Conservation (phyloP, 129 eudicot species). For the Centella asiatica region DNA sequence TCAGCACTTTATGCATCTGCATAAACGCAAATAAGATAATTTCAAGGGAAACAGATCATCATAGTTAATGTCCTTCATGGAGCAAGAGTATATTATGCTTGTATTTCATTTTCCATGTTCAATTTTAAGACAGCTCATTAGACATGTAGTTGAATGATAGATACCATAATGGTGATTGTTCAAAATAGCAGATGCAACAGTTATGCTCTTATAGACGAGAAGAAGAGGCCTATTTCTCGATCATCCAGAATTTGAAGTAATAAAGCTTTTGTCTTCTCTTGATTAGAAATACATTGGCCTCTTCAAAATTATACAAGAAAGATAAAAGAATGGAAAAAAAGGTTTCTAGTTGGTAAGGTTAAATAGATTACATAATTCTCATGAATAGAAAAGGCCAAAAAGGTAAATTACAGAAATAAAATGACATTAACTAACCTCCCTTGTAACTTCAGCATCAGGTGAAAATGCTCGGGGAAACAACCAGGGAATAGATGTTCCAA, state of each 20-base stretch:
- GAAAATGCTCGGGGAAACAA: slow-evolving; percentile 69
- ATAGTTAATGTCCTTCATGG: background rate
- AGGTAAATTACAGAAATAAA: background rate
- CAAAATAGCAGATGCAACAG: no score
- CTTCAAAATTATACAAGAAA: background rate
- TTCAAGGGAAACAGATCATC: slow-evolving; percentile 6
- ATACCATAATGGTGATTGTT: no score
- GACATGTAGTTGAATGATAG: no score
- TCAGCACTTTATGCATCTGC: slow-evolving; percentile 93
- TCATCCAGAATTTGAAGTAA: no score
- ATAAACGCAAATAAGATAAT: slow-evolving; percentile 4
- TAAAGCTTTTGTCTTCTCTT: no score
- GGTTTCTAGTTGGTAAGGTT: background rate
- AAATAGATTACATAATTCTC: background rate
- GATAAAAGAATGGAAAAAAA: background rate
- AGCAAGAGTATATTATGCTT: background rate
- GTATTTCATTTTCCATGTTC: background rate
- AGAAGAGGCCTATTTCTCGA: no score
- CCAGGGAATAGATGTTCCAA: slow-evolving; percentile 73
- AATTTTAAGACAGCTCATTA: no score
- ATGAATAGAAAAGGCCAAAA: background rate
- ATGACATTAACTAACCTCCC: slow-evolving; percentile 39
- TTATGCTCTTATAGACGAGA: no score
- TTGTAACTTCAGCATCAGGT: slow-evolving; percentile 61
- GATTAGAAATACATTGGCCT: no score